Base-by-base conservation (phyloP, 2,329 filamentous ascomycete genomes). In the Boeremia exigua region DNA sequence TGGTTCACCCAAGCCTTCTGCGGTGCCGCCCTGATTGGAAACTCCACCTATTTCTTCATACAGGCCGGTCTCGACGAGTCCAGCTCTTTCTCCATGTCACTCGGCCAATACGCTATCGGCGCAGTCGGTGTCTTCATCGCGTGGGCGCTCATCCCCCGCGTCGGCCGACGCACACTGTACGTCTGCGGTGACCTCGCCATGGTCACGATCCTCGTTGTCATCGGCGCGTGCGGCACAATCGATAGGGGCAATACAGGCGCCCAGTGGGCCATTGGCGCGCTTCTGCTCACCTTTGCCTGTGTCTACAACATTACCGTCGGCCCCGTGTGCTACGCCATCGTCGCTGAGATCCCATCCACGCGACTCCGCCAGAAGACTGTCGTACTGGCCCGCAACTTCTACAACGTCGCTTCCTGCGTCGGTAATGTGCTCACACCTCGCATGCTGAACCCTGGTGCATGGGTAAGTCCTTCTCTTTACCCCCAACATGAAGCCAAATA, bases 301-400 rank as follows among this genome's bases (percentile, higher is more conserved):
- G 86, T 88, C 69, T 97, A 96, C 77, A 91, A 96, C 74, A 81
- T 92, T 48, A 90, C 90, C 0, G 91, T 96, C 38, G 92, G 92
- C 23, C 95, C 92, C 0, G 91, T 96, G 9, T 92, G 90, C 76
- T 96, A 96, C 78, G 94, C 91, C 0, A 84, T 96, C 11, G 92
- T 96, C 6, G 86, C 90, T 1, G 92, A 96, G 74, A 78, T 96
- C 30, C 92, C 91, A 0, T 92, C 91, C 0, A 87, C 90, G 10
- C 86, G 92, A 11, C 83, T 97, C 36, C 90, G 94, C 71, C 92
- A 95, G 78, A 96, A 96, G 81, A 96, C 92, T 0, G 89, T 96
- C 39, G 92, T 95, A 2, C 82, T 96, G 3, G 92, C 90, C 1
- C 87, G 92, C 46, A 90, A 91, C 64, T 80, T 91, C 29, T 82